These are phyloP conservation scores for Wallacemonas collosoma DNA, from an alignment of 208 protist species.

Conservation along the genomic window DNA sequence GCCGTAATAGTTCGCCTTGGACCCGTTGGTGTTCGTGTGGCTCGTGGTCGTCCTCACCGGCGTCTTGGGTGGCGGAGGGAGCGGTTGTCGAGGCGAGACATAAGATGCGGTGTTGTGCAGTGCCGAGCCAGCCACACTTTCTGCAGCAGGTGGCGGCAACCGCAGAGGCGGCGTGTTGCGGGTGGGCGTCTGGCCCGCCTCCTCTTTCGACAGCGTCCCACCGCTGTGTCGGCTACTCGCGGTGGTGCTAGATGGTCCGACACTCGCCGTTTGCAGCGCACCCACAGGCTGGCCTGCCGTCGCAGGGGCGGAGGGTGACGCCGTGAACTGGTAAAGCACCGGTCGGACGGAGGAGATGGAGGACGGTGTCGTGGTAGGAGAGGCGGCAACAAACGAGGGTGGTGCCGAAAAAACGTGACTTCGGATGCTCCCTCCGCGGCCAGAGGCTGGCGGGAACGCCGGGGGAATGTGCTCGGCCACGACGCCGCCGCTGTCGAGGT, in stretches of 20 bases:
- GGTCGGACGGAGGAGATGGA: conserved; percentile 1
- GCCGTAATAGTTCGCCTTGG: conserved; percentile 10
- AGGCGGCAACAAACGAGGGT: no score
- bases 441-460: background rate
- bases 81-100: background rate
- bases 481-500: background rate
- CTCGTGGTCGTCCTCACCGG: background rate
- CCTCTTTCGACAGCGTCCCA: background rate
- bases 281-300: conserved; percentile 11
- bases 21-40: conserved; percentile 8
- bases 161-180: no score
- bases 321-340: conserved; percentile 3
- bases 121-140: no score
- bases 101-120: background rate
- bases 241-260: conserved; percentile 7
- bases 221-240: conserved; percentile 10
- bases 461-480: conserved; percentile 13
- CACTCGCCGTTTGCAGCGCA: conserved; percentile 5
- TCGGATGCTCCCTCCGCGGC: background rate
- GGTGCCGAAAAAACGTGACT: background rate
- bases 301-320: background rate
- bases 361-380: background rate
- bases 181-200: background rate
- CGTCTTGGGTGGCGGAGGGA: no score
- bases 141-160: background rate